A percentile compares a stretch with the other conserved stretches of the same genome.
These are phyloP conservation scores for Diaporthe caulivora DNA, from an alignment of 2,329 filamentous ascomycete species.

Conservation along the genomic window DNA sequence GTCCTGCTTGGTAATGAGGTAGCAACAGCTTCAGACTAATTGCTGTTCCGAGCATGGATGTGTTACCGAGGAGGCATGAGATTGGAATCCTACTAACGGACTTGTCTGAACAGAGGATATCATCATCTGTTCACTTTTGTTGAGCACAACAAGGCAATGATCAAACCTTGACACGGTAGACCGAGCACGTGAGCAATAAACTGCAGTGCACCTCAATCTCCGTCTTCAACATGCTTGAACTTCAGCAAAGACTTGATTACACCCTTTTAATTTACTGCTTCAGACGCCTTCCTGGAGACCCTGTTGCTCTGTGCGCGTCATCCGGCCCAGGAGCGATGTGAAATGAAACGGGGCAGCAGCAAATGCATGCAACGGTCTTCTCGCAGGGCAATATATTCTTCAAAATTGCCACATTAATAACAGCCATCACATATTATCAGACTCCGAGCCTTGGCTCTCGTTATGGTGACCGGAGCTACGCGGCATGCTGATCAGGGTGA, in stretches of 20 bases:
- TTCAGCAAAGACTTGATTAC: background rate
- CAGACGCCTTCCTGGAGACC: background rate
- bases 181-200: background rate
- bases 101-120: background rate
- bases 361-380: background rate
- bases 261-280: background rate
- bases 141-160: background rate
- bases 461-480: background rate
- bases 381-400: background rate
- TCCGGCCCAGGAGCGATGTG: background rate
- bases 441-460: constrained; percentile 12
- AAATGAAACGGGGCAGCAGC: constrained; percentile 16
- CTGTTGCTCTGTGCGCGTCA: background rate
- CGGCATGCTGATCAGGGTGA: constrained; percentile 11
- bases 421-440: constrained; percentile 1
- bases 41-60: background rate
- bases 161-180: background rate
- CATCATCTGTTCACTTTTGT: background rate
- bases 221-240: background rate
- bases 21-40: background rate
- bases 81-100: background rate
- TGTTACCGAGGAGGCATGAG: background rate
- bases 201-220: background rate
- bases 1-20: no score
- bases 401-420: constrained; percentile 12